A percentile compares a stretch with the other conserved stretches of the same genome.
Conservation (phyloP, 192 early-diverging fungal genomes). For the Dispira parvispora region DNA sequence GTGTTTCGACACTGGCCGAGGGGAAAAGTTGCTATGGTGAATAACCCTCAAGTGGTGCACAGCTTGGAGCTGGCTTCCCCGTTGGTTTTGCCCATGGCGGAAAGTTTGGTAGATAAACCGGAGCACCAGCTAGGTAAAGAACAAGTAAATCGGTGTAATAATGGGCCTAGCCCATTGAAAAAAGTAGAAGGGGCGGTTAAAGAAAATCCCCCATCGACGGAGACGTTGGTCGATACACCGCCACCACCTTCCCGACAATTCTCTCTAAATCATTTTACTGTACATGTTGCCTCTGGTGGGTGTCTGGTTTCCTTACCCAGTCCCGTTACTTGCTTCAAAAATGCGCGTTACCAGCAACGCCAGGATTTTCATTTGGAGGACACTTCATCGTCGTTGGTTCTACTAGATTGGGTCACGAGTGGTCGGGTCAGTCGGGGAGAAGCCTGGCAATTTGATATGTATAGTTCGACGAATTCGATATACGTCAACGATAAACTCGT, state of each 20-base stretch:
- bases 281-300: constrained; percentile 20
- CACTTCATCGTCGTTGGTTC: constrained; percentile 33
- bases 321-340: constrained; percentile 58
- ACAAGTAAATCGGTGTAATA: too few species aligned
- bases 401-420: constrained; percentile 76
- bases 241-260: not conserved
- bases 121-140: too few species aligned
- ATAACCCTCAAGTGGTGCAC: constrained; percentile 10
- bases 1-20: constrained; percentile 40
- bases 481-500: constrained; percentile 3
- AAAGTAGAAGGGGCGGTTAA: not conserved
- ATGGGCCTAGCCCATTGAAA: not conserved
- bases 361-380: constrained; percentile 35
- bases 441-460: constrained; percentile 46
- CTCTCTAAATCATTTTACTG: constrained; percentile 26
- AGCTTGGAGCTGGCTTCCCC: not conserved
- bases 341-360: constrained; percentile 39
- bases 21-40: not conserved
- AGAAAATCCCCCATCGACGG: constrained; percentile 11
- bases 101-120: too few species aligned
- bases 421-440: constrained; percentile 60
- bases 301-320: constrained; percentile 52
- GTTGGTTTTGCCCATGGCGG: not conserved
- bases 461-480: constrained; percentile 30
- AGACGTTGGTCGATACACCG: not conserved